phyloP scores from a whole-genome alignment of 495 filamentous ascomycete species.

The Aspergillus cristatus region DNA sequence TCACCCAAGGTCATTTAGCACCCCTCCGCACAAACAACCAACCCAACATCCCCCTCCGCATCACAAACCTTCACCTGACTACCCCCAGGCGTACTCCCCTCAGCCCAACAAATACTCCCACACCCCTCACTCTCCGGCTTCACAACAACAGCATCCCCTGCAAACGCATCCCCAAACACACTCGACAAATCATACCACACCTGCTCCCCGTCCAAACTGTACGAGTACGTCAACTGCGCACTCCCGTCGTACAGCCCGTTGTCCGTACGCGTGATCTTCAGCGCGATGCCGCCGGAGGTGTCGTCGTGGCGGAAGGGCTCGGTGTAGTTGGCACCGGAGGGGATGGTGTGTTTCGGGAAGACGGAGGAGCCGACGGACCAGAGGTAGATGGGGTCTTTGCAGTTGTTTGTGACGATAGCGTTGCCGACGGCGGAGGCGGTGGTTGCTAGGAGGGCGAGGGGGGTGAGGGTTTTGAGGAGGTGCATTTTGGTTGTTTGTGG shows the following conservation, averaged over 20 bases:
- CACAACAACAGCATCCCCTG: slow-evolving; percentile 25
- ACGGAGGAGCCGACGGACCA: slow-evolving; percentile 34
- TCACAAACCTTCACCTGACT: slow-evolving; percentile 27
- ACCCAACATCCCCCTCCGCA: slow-evolving; percentile 9
- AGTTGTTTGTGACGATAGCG: slow-evolving; percentile 34
- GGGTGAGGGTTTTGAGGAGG: no score
- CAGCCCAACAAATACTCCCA: slow-evolving; percentile 27
- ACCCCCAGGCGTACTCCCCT: slow-evolving; percentile 28
- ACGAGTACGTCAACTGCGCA: slow-evolving; percentile 31
- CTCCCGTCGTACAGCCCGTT: slow-evolving; percentile 34
- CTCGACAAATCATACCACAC: slow-evolving; percentile 39
- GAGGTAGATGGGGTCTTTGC: slow-evolving; percentile 24
- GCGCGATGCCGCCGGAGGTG: slow-evolving; percentile 29
- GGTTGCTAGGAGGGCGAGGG: slow-evolving; percentile 1
- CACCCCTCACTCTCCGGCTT: slow-evolving; percentile 17
- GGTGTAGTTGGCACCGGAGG: slow-evolving; percentile 11
- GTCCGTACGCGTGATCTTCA: slow-evolving; percentile 30
- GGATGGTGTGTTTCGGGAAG: slow-evolving; percentile 13
- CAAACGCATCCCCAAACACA: slow-evolving; percentile 37
- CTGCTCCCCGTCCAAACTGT: slow-evolving; percentile 27
- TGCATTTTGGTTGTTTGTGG: no score
- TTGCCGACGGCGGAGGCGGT: slow-evolving; percentile 19
- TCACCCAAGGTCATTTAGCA: no score
- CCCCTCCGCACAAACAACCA: not conserved
- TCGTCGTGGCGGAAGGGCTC: slow-evolving; percentile 25